phyloP scores from a whole-genome alignment of 768 basidiomycete genomes.

The Pleurotus citrinopileatus region DNA sequence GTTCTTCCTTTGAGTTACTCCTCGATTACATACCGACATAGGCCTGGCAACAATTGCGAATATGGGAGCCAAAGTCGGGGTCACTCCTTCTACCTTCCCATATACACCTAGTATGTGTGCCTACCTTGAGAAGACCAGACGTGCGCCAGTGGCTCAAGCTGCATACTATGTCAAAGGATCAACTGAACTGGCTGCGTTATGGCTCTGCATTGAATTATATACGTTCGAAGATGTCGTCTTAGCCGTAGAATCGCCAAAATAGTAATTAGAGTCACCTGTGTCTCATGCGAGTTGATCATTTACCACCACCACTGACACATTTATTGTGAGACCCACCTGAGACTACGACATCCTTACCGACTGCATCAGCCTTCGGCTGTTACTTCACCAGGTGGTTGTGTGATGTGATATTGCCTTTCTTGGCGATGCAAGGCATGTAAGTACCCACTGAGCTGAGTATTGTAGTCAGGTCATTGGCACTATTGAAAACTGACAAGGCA shows the following conservation, averaged over 20 bases:
- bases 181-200: constrained; percentile 84
- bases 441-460: too few species aligned
- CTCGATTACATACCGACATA: constrained; percentile 22
- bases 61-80: constrained; percentile 99
- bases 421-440: too few species aligned
- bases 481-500: too few species aligned
- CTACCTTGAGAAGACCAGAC: constrained; percentile 88
- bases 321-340: too few species aligned
- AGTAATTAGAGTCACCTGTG: too few species aligned
- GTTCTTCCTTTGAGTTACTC: not conserved
- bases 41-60: constrained; percentile 95
- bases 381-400: too few species aligned
- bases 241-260: not conserved
- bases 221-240: constrained; percentile 46
- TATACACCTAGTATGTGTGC: constrained; percentile 88
- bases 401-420: too few species aligned
- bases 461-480: too few species aligned
- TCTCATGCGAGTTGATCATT: too few species aligned
- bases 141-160: constrained; percentile 79
- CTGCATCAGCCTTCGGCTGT: too few species aligned
- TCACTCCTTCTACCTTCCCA: constrained; percentile 98
- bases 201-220: constrained; percentile 93
- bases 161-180: constrained; percentile 94
- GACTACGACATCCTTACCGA: too few species aligned
- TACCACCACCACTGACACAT: too few species aligned